These are phyloP conservation scores for Tilletia indica DNA, from an alignment of 1,284 basidiomycete species.

Conservation along the genomic window DNA sequence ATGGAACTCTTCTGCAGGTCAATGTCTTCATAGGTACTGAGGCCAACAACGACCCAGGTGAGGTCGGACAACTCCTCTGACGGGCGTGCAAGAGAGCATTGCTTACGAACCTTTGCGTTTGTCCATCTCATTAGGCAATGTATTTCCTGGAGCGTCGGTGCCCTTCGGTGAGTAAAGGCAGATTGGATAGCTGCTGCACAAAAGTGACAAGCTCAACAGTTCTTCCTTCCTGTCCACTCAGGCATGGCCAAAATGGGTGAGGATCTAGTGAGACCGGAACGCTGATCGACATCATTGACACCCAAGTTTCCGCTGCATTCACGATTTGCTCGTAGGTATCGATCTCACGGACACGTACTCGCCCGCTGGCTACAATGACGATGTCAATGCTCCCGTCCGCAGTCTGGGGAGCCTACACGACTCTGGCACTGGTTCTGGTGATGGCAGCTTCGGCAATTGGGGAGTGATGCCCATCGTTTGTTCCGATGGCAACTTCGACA, in stretches of 20 bases:
- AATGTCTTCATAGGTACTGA: slow-evolving; percentile 31
- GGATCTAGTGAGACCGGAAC: slow-evolving; percentile 25
- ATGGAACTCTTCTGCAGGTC: slow-evolving; percentile 19
- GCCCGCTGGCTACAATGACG: slow-evolving; percentile 41
- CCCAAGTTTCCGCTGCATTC: not conserved
- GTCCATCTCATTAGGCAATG: slow-evolving; percentile 26
- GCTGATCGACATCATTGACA: not conserved
- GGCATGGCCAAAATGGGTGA: slow-evolving; percentile 42
- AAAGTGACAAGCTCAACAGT: no score
- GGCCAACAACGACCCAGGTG: slow-evolving; percentile 27
- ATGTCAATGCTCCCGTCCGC: slow-evolving; percentile 33
- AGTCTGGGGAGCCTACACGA: slow-evolving; percentile 44
- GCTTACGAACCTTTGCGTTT: no score
- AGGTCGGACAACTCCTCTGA: not conserved
- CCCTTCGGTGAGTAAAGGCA: slow-evolving; percentile 32
- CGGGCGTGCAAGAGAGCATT: no score
- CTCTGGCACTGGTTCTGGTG: slow-evolving; percentile 44
- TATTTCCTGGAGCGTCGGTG: slow-evolving; percentile 41
- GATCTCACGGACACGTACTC: slow-evolving; percentile 33
- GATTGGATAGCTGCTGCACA: no score
- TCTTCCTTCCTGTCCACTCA: no score
- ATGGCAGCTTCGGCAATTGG: slow-evolving; percentile 45
- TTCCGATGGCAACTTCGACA: slow-evolving; percentile 30
- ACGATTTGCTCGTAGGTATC: not conserved
- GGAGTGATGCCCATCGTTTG: slow-evolving; percentile 46